Evolutionary conservation across 345 rosid species (phyloP).

Genomic region (Linum lewisii): DNA sequence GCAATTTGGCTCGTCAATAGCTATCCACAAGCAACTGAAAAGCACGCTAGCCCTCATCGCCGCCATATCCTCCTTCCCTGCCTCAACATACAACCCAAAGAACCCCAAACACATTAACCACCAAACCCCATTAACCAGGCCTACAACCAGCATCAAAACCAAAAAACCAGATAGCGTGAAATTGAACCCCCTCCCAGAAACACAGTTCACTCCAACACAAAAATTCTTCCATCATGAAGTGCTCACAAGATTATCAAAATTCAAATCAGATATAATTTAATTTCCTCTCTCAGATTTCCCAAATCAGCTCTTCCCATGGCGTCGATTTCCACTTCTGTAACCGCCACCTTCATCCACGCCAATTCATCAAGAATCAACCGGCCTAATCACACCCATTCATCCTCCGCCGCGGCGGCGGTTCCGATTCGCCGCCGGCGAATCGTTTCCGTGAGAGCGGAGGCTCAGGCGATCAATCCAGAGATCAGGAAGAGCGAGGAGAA

Average conservation of each 20-base stretch:
- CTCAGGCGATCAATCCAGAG: slow-evolving; percentile 51
- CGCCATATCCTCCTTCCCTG: too few relatives aligned
- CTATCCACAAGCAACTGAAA: too few relatives aligned
- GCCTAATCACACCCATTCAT: slow-evolving; percentile 11
- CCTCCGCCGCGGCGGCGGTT: slow-evolving; percentile 8
- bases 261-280: neutral
- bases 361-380: slow-evolving; percentile 15
- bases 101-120: too few relatives aligned
- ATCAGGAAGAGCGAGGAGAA: slow-evolving; percentile 79
- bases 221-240: slow-evolving; percentile 11
- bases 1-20: too few relatives aligned
- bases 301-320: slow-evolving; percentile 22
- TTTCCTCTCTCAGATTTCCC: neutral
- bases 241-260: slow-evolving; percentile 35
- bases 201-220: too few relatives aligned
- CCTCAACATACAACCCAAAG: too few relatives aligned
- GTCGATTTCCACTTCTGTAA: slow-evolving; percentile 13
- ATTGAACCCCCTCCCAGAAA: too few relatives aligned
- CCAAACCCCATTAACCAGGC: too few relatives aligned
- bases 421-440: slow-evolving; percentile 18
- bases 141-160: too few relatives aligned
- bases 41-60: too few relatives aligned
- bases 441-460: slow-evolving; percentile 63
- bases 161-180: too few relatives aligned
- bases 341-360: slow-evolving; percentile 22